Base-by-base conservation (phyloP, 306 rosid species). In the Casuarina glauca region DNA sequence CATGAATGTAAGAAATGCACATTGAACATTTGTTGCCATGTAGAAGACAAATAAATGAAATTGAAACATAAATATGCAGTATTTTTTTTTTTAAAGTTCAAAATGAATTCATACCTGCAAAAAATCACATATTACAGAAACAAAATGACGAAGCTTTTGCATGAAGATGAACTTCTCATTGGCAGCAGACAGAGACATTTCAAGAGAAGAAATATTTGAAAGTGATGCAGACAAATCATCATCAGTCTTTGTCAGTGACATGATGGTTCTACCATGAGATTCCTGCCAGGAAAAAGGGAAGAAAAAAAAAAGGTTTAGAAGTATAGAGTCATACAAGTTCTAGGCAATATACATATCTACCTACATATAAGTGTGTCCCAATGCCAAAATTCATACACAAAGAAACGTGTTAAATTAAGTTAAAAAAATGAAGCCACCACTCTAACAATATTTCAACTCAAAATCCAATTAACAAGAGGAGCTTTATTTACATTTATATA, bases 81-180 rank as follows among this genome's bases (percentile, higher is more conserved):
- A 44, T 15, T 46, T 11, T 46, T 6, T 46, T 7, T 46, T 6
- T 46, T 46, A 72, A 69, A 69, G 39, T 39, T 64, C 78, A 63
- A 67, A 50, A 69, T 79, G 60, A 61, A 69, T 71, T 45, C 77
- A 45, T 84, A 95, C 98, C 98, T 95, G 91, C 83, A 95, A 86
- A 85, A 95, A 91, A 85, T 91, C 93, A 52, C 98, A 95, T 60
- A 92, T 81, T 66, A 84, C 80, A 70, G 97, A 81, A 57, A 95
- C 89, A 87, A 87, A 95, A 70, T 83, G 82, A 5, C 92, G 91
- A 81, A 92, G 97, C 88, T 85, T 84, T 85, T 95, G 98, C 97
- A 90, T 89, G 86, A 86, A 95, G 39, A 69, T 85, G 79, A 89
- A 95, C 89, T 95, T 95, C 79, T 90, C 93, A 57, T 91, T 97